Evolutionary conservation across 371 early-diverging fungal genomes (phyloP).

Genomic region (Mucor indicus): DNA sequence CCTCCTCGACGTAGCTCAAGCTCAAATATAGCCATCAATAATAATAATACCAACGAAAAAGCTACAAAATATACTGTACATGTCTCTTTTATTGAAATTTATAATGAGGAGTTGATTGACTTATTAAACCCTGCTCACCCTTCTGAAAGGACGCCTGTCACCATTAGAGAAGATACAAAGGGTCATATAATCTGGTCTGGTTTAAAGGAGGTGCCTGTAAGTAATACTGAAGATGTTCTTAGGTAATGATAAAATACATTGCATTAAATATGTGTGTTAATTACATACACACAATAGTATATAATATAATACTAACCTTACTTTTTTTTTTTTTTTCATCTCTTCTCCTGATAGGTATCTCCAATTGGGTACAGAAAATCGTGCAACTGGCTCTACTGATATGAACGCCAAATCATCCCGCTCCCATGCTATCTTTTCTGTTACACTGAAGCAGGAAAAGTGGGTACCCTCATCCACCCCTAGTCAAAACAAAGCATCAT

Average conservation of each 20-base stretch:
- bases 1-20: constrained; percentile 26
- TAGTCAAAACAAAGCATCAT: constrained; percentile 2
- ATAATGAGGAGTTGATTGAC: constrained; percentile 97
- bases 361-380: constrained; percentile 76
- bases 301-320: constrained; percentile 4
- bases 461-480: constrained; percentile 32
- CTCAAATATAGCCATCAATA: neutral
- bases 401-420: constrained; percentile 97
- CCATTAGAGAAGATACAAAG: constrained; percentile 89
- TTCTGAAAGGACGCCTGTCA: constrained; percentile 59
- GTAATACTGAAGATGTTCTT: constrained; percentile 76
- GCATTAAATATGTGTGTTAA: constrained; percentile 4
- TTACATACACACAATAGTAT: neutral
- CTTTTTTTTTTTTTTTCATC: neutral
- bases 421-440: constrained; percentile 97
- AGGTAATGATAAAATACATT: constrained; percentile 41
- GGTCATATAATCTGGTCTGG: constrained; percentile 92
- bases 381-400: constrained; percentile 93
- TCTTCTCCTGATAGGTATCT: constrained; percentile 44
- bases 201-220: constrained; percentile 80
- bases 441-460: constrained; percentile 78
- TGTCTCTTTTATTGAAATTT: constrained; percentile 89
- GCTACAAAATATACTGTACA: constrained; percentile 46
- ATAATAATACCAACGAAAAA: constrained; percentile 7
- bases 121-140: constrained; percentile 64